Evolutionary conservation across 2,329 filamentous ascomycete species (phyloP), one percentile per base, ranked within the genome.

Genomic region (Penicillium psychrosexuale): DNA sequence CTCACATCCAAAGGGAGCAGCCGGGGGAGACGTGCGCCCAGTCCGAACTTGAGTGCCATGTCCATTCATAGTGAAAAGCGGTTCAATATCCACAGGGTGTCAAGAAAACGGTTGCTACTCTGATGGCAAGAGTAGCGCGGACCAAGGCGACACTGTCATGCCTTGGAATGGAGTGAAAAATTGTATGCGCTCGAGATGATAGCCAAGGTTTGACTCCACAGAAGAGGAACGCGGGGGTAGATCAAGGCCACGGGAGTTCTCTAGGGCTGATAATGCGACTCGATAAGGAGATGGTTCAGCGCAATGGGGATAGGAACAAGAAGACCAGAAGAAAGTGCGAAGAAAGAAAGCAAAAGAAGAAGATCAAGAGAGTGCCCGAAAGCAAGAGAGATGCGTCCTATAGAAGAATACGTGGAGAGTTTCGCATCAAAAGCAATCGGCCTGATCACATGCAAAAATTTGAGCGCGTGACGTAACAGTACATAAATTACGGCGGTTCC

Each of bases 1-100:
- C 85, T 64, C 80, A 89, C 86, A 89, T 67, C 86, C 86, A 79
- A 89, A 89, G 36, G 84, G 82, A 68, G 82, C 75, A 61, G 81
- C 78, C 53, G 78, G 74, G 65, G 83, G 78, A 65, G 80, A 76
- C 70, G 80, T 74, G 77, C 79, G 74, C 47, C 66, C 66, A 45
- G 65, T 62, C 17, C 64, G 69, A 53, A 66, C 53, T 56, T 73
- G 63, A 31, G 69, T 58, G 37, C 62, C 61, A 33, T 65, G 66
- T 52, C 68, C 65, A 58, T 75, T 67, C 70, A 75, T 74, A 48
- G 55, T 62, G 56, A 47, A 47, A 45, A 51, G 28, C 44, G 31
- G 19, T 24, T 27, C 22, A 40, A 37, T 46, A n/a, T 40, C 30
- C 19, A 42, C 8, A 33, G 22, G 30, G 13, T 30, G 53, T 54